A percentile compares a stretch with the other conserved stretches of the same genome.
Conservation (phyloP, 108 stramenopile genomes). For the Cyclotella sp. region DNA sequence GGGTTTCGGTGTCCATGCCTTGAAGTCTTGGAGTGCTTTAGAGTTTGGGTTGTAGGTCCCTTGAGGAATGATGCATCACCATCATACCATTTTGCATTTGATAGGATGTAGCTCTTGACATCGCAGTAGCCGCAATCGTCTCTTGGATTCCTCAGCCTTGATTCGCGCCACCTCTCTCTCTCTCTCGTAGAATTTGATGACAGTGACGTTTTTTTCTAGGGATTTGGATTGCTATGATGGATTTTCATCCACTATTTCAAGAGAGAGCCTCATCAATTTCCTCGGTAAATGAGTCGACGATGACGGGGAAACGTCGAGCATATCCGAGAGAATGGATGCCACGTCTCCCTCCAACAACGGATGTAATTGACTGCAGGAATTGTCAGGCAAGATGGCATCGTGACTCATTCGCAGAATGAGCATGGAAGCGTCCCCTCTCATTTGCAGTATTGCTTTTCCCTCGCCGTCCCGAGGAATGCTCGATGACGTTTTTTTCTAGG, state of each 20-base stretch:
- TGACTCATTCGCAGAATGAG: conserved; percentile 29
- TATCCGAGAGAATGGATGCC: conserved; percentile 16
- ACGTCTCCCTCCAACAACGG: conserved; percentile 21
- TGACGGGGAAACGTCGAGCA: neutral
- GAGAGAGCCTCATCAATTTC: conserved; percentile 25
- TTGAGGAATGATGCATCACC: no score
- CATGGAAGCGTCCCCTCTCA: neutral
- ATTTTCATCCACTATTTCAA: conserved; percentile 49
- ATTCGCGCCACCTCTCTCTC: no score
- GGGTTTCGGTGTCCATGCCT: conserved; percentile 54
- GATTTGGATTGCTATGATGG: conserved; percentile 19
- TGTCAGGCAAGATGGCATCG: neutral
- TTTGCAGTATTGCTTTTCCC: conserved; percentile 15
- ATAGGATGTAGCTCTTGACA: no score
- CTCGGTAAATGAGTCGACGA: neutral
- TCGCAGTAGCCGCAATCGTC: no score
- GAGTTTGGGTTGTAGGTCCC: conserved; percentile 59
- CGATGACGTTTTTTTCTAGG: no score
- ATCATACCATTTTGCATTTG: no score
- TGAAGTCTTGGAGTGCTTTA: conserved; percentile 48
- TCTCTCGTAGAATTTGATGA: no score
- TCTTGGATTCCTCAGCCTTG: no score
- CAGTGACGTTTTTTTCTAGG: no score
- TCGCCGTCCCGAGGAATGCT: neutral
- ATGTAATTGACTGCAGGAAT: conserved; percentile 10